Evolutionary conservation across 768 basidiomycete species (phyloP).

Genomic region (Mycena vulgaris): DNA sequence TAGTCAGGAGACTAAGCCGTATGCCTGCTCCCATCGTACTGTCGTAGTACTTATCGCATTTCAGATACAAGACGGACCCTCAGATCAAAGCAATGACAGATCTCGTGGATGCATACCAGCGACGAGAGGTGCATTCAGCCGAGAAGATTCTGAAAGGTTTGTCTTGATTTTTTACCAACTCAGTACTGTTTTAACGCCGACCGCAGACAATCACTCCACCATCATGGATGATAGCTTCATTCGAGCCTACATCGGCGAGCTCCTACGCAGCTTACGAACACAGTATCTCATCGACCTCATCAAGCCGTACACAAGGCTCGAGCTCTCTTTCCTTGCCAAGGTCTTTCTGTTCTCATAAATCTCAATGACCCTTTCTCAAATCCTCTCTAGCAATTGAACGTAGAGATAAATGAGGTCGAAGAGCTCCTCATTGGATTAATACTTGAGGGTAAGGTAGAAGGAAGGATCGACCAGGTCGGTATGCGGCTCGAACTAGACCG

Average conservation of each 20-base stretch:
- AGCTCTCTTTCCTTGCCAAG: slow-evolving; percentile 93
- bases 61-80: slow-evolving; percentile 93
- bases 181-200: not conserved
- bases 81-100: slow-evolving; percentile 99
- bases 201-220: slow-evolving; percentile 89
- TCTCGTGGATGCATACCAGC: slow-evolving; percentile 96
- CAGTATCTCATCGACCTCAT: slow-evolving; percentile 98
- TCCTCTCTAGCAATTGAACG: slow-evolving; percentile 87
- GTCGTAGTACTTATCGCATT: not conserved
- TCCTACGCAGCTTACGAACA: slow-evolving; percentile 93
- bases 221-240: slow-evolving; percentile 99
- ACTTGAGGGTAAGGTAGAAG: slow-evolving; percentile 96
- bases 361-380: slow-evolving; percentile 2
- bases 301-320: slow-evolving; percentile 96
- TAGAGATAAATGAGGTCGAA: slow-evolving; percentile 93
- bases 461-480: slow-evolving; percentile 96
- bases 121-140: slow-evolving; percentile 96
- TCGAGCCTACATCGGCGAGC: slow-evolving; percentile 94
- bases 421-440: slow-evolving; percentile 95
- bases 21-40: slow-evolving; percentile 45
- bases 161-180: slow-evolving; percentile 33
- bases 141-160: slow-evolving; percentile 94
- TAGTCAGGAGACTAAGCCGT: slow-evolving; percentile 99
- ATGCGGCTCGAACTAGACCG: slow-evolving; percentile 93
- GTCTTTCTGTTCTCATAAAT: slow-evolving; percentile 44